Conservation (phyloP, 805 yeast species). For the Lachancea fermentati region DNA sequence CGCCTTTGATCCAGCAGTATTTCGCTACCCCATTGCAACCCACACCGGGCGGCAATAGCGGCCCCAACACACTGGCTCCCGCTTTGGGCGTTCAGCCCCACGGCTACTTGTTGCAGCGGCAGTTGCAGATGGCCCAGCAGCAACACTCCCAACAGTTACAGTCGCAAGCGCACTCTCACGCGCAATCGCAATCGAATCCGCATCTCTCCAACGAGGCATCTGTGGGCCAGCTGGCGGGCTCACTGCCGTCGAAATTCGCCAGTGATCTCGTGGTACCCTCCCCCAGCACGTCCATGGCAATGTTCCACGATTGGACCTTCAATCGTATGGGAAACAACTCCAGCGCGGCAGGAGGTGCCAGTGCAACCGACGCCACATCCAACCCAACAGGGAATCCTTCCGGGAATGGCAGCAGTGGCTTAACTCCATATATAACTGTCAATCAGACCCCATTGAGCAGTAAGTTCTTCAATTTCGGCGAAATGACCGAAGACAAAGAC, state of each 20-base stretch:
- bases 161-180: conserved; percentile 14
- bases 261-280: conserved; percentile 32
- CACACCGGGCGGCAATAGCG: conserved; percentile 21
- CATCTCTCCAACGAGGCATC: conserved; percentile 2
- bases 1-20: conserved; percentile 30
- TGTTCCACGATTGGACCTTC: conserved; percentile 32
- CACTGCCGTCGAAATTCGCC: conserved; percentile 30
- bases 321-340: neutral
- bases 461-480: conserved; percentile 28
- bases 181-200: conserved; percentile 10
- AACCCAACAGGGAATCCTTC: conserved; percentile 8
- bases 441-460: conserved; percentile 26
- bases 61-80: conserved; percentile 26
- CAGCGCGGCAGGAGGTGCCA: neutral
- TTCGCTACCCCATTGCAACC: conserved; percentile 32
- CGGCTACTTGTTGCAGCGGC: conserved; percentile 21
- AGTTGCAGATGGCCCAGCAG: conserved; percentile 20
- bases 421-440: conserved; percentile 28
- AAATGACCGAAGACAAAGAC: conserved; percentile 11
- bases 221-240: conserved; percentile 27
- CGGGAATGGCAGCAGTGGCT: conserved; percentile 24
- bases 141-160: conserved; percentile 18
- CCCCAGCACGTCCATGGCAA: conserved; percentile 26
- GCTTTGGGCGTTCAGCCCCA: conserved; percentile 17
- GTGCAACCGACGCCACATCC: neutral